Evolutionary conservation across 352 stramenopile species (phyloP).

Genomic region (Bremia lactucae): DNA sequence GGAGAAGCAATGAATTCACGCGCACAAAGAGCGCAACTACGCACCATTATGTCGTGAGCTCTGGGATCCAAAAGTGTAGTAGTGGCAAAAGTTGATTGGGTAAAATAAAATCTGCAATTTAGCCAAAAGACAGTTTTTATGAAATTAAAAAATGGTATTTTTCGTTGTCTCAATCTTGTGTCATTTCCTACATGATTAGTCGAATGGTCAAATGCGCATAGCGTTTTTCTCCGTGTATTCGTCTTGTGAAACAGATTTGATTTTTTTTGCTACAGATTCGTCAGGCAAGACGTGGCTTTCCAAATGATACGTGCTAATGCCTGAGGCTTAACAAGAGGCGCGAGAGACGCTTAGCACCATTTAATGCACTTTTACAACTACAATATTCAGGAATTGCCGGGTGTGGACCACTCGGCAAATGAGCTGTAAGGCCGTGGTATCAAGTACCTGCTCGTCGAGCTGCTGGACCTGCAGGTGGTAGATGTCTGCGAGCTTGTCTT

Average conservation of each 20-base stretch:
- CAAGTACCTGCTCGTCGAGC: slow-evolving; percentile 97
- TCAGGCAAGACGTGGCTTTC: slow-evolving; percentile 98
- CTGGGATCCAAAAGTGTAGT: slow-evolving; percentile 1
- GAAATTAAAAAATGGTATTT: no score
- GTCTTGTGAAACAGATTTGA: slow-evolving; percentile 64
- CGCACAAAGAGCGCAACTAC: slow-evolving; percentile 2
- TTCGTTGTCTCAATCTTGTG: no score
- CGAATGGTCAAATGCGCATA: no score
- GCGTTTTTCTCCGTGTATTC: neutral
- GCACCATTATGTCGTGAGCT: slow-evolving; percentile 5
- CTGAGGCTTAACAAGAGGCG: slow-evolving; percentile 74
- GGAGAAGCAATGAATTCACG: neutral
- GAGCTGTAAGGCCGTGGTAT: slow-evolving; percentile 96
- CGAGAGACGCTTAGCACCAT: no score
- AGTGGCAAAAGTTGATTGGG: slow-evolving; percentile 9
- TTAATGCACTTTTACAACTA: slow-evolving; percentile 98
- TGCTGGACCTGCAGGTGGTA: slow-evolving; percentile 96
- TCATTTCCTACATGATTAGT: no score
- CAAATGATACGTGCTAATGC: slow-evolving; percentile 94
- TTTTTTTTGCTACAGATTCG: slow-evolving; percentile 99
- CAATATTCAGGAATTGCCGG: no score
- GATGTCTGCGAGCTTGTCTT: slow-evolving; percentile 98
- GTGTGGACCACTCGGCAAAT: slow-evolving; percentile 94
- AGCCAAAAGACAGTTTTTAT: no score
- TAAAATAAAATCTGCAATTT: neutral